phyloP scores from a whole-genome alignment of 805 yeast species.

The Wickerhamiella kurtzmanii region DNA sequence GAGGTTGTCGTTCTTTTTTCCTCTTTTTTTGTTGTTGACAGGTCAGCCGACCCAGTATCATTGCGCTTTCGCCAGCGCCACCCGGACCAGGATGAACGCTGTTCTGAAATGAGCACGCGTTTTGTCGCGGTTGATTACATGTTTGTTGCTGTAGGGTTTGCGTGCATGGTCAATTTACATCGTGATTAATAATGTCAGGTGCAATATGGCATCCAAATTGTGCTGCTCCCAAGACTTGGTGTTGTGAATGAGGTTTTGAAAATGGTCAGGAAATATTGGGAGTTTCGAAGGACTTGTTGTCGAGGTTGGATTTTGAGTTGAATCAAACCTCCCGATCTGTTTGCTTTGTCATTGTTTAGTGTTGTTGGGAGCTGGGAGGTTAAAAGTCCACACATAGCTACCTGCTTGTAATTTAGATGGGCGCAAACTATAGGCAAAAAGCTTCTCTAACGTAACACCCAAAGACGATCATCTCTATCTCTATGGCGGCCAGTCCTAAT shows the following conservation, averaged over 20 bases:
- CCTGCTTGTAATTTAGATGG: background rate
- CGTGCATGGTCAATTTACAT: background rate
- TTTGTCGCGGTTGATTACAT: background rate
- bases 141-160: background rate
- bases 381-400: background rate
- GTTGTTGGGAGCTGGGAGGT: no score
- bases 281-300: background rate
- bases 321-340: background rate
- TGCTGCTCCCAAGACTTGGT: background rate
- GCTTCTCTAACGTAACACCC: no score
- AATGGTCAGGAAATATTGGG: background rate
- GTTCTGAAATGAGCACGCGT: background rate
- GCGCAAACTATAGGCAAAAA: background rate
- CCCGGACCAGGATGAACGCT: background rate
- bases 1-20: background rate
- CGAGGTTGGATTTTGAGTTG: background rate
- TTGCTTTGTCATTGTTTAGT: background rate
- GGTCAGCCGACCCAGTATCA: background rate
- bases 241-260: background rate
- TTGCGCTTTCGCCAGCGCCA: background rate
- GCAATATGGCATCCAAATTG: background rate
- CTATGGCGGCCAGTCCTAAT: no score
- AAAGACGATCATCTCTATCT: no score
- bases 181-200: background rate
- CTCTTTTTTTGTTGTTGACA: background rate